These are phyloP conservation scores for Macrophomina phaseolina DNA, from an alignment of 2,329 filamentous ascomycete genomes.

Conservation along the genomic window DNA sequence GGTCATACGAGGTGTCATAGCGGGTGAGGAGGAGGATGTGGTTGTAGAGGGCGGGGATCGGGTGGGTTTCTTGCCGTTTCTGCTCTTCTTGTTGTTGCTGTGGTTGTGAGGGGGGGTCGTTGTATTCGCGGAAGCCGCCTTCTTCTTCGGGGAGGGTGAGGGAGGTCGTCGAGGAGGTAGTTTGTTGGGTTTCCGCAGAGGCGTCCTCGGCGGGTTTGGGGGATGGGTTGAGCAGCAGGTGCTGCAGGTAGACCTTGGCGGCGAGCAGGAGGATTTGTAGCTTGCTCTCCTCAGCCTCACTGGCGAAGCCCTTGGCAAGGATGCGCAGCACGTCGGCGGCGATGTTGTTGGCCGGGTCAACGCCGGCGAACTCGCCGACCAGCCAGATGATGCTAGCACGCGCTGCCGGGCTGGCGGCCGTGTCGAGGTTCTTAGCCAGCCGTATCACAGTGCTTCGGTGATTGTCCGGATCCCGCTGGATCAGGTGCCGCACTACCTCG, in stretches of 20 bases:
- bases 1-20: constrained; percentile 93
- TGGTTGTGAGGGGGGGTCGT: constrained; percentile 28
- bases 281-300: constrained; percentile 85
- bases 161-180: neutral
- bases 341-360: constrained; percentile 83
- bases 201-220: constrained; percentile 16
- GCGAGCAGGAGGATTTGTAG: constrained; percentile 90
- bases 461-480: constrained; percentile 83
- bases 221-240: constrained; percentile 70
- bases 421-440: constrained; percentile 88
- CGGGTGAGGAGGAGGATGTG: constrained; percentile 84
- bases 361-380: constrained; percentile 88
- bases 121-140: constrained; percentile 31
- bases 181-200: neutral
- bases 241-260: constrained; percentile 95
- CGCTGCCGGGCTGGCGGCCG: constrained; percentile 83
- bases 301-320: constrained; percentile 80
- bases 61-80: constrained; percentile 54
- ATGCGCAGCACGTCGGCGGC: constrained; percentile 91
- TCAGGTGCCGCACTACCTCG: constrained; percentile 93
- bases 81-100: constrained; percentile 31
- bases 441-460: constrained; percentile 87
- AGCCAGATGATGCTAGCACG: constrained; percentile 97
- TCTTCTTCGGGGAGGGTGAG: constrained; percentile 22
- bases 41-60: constrained; percentile 78